A percentile compares a stretch with the other conserved stretches of the same genome.
Evolutionary conservation across 495 filamentous ascomycete genomes (phyloP).

Genomic region (Penicillium pulvis): DNA sequence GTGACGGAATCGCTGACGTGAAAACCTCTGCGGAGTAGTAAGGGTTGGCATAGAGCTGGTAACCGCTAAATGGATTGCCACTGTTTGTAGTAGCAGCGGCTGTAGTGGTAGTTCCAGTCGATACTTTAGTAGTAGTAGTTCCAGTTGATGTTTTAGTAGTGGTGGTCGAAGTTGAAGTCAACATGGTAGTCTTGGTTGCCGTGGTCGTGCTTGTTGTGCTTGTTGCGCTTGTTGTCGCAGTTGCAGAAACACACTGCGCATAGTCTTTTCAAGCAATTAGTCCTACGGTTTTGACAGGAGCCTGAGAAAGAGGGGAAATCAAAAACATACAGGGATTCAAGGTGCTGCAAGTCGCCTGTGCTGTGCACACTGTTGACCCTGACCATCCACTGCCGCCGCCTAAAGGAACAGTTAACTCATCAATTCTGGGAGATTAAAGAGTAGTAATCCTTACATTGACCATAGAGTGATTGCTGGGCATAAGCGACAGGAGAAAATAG

Average conservation of each 20-base stretch:
- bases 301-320: background rate
- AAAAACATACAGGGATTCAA: constrained; percentile 14
- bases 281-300: background rate
- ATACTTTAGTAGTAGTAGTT: background rate
- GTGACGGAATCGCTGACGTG: constrained; percentile 52
- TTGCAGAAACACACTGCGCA: constrained; percentile 14
- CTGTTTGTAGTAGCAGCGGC: constrained; percentile 23
- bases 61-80: constrained; percentile 56
- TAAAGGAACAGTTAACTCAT: constrained; percentile 4
- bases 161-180: constrained; percentile 2
- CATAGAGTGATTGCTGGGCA: constrained; percentile 14
- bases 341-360: constrained; percentile 16
- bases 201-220: constrained; percentile 3
- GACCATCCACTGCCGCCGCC: constrained; percentile 15
- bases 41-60: constrained; percentile 57
- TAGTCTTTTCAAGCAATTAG: constrained; percentile 13
- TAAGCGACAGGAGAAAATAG: constrained; percentile 5
- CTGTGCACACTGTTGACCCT: constrained; percentile 15
- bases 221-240: background rate
- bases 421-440: background rate
- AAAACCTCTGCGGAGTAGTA: constrained; percentile 61
- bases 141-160: background rate
- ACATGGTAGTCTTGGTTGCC: constrained; percentile 5
- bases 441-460: constrained; percentile 9
- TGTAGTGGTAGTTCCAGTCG: constrained; percentile 6